Percentiles rank a stretch among this genome's conserved stretches.
Evolutionary conservation across 768 basidiomycete genomes (phyloP).

Genomic region (Mycena amicta): DNA sequence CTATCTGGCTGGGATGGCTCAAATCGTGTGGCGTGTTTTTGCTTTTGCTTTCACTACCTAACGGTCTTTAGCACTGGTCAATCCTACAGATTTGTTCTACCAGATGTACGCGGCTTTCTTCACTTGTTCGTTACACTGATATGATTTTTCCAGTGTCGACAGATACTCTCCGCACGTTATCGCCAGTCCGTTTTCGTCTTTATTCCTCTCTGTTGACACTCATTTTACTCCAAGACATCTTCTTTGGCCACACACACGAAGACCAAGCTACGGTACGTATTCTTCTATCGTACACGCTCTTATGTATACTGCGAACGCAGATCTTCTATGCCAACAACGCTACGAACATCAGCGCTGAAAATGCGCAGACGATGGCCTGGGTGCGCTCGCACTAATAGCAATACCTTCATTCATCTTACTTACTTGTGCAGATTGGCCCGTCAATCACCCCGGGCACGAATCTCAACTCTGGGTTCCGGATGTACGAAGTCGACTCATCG

Average conservation of each 20-base stretch:
- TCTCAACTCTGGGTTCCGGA: constrained; percentile 74
- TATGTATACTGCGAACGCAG: not conserved
- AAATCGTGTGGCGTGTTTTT: constrained; percentile 54
- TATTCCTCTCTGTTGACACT: not conserved
- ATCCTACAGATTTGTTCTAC: constrained; percentile 33
- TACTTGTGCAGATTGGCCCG: constrained; percentile 55
- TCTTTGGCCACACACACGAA: constrained; percentile 60
- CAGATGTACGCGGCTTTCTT: constrained; percentile 35
- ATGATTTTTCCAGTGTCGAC: constrained; percentile 52
- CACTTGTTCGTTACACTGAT: constrained; percentile 10
- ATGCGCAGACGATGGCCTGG: constrained; percentile 54
- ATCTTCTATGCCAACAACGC: constrained; percentile 25
- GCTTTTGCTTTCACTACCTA: not conserved
- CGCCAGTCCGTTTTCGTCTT: constrained; percentile 50
- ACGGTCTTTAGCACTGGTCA: constrained; percentile 11
- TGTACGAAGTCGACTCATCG: constrained; percentile 71
- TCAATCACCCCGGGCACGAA: constrained; percentile 72
- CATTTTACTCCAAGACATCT: constrained; percentile 55
- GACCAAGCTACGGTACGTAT: constrained; percentile 22
- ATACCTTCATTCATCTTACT: not conserved
- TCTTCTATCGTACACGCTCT: not conserved
- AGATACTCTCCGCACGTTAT: constrained; percentile 81
- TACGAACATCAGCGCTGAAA: constrained; percentile 52
- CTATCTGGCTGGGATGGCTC: constrained; percentile 63
- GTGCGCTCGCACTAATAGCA: constrained; percentile 30